Evolutionary conservation across 257 asterid genomes (phyloP).

Genomic region (Agastache rugosa): DNA sequence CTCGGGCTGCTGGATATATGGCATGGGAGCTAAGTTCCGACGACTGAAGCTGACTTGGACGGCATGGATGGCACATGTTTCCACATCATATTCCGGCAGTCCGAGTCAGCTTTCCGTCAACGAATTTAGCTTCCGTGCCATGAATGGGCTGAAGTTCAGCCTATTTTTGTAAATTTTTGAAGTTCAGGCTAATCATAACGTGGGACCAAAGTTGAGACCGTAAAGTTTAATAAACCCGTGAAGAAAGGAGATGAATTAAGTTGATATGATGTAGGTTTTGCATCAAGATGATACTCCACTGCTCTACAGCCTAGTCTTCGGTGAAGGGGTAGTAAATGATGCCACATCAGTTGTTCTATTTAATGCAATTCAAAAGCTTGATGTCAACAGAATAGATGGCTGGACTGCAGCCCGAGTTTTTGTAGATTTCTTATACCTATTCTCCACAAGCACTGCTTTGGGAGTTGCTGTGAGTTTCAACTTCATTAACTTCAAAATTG

Average conservation of each 20-base stretch:
- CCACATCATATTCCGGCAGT: no score
- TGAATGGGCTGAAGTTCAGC: no score
- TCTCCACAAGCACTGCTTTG: constrained; percentile 88
- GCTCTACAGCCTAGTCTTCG: constrained; percentile 91
- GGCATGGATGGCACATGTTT: no score
- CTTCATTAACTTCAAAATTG: not conserved
- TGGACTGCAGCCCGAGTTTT: constrained; percentile 64
- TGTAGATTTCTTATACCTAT: constrained; percentile 74
- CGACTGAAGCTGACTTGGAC: no score
- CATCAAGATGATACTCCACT: constrained; percentile 96
- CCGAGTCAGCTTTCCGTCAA: no score
- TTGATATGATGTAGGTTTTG: constrained; percentile 58
- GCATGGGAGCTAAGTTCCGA: no score
- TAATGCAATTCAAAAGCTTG: constrained; percentile 89
- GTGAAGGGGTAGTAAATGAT: constrained; percentile 98
- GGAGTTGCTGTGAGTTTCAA: constrained; percentile 75
- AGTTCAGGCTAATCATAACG: no score
- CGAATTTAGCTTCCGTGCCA: no score
- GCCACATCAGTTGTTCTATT: constrained; percentile 96
- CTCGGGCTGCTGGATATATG: no score
- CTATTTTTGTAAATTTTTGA: no score
- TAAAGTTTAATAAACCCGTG: no score
- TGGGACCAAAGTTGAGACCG: no score
- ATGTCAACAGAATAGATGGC: constrained; percentile 63
- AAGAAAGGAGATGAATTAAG: not conserved